These are phyloP conservation scores for Ogataea degrootiae DNA, from an alignment of 805 yeast genomes.

Conservation along the genomic window DNA sequence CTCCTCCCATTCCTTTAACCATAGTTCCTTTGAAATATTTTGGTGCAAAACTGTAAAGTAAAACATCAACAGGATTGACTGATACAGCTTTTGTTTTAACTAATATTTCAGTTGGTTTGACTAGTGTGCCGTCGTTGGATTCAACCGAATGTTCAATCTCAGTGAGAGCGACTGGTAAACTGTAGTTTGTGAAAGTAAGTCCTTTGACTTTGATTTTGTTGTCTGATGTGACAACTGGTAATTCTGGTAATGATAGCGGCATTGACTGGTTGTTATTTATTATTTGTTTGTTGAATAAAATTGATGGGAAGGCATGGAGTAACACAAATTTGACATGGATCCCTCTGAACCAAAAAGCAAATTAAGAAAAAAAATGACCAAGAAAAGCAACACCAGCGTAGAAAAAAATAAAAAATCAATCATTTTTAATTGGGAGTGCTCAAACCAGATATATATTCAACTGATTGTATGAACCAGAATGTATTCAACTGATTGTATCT, in stretches of 20 bases:
- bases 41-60: constrained; percentile 7
- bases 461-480: no score
- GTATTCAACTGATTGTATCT: no score
- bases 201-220: constrained; percentile 7
- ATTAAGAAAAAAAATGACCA: no score
- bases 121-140: constrained; percentile 2
- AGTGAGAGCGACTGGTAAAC: constrained; percentile 12
- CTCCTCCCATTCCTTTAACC: constrained; percentile 11
- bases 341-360: no score
- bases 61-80: constrained; percentile 17
- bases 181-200: constrained; percentile 8
- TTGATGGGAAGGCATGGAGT: no score
- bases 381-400: no score
- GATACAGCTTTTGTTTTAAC: constrained; percentile 14
- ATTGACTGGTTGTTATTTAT: no score
- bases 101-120: constrained; percentile 13
- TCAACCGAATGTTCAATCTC: constrained; percentile 1
- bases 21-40: background rate
- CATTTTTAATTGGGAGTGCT: no score
- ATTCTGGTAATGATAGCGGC: background rate
- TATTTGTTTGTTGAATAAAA: no score
- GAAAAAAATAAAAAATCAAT: no score
- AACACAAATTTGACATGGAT: no score
- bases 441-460: no score
- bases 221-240: constrained; percentile 1